These are phyloP conservation scores for Usnea hakonensis DNA, from an alignment of 495 filamentous ascomycete species.

Conservation along the genomic window DNA sequence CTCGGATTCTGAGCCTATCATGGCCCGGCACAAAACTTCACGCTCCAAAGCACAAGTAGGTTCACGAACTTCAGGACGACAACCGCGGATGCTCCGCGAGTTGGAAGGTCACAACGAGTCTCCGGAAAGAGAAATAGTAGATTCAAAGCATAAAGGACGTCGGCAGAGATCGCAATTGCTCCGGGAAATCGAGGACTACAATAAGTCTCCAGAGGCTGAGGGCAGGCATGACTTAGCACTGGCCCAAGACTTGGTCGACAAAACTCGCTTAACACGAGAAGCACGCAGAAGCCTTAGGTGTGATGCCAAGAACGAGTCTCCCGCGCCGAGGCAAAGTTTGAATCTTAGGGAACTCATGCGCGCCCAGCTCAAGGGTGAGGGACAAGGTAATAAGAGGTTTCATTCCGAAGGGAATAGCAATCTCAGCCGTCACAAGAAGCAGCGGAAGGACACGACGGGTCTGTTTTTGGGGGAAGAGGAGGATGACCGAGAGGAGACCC, in stretches of 20 bases:
- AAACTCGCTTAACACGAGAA: not conserved
- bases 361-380: not conserved
- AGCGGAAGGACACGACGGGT: not conserved
- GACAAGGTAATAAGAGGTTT: not conserved
- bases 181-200: not conserved
- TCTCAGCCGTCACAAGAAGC: not conserved
- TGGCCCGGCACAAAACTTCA: not conserved
- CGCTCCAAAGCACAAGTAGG: not conserved
- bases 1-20: not conserved
- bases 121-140: too few relatives aligned
- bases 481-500: not conserved
- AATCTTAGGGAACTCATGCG: not conserved
- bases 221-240: not conserved
- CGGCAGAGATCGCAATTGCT: not conserved
- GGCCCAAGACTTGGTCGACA: not conserved
- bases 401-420: not conserved
- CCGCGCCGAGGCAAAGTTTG: not conserved
- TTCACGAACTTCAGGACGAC: not conserved
- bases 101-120: not conserved
- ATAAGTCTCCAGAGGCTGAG: not conserved
- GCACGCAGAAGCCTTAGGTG: not conserved
- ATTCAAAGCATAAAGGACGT: too few relatives aligned
- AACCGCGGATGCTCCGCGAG: not conserved
- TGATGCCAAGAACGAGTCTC: not conserved
- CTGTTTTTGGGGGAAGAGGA: not conserved